A percentile compares a stretch with the other conserved stretches of the same genome.
Conservation (phyloP, 805 yeast genomes). For the Wickerhamiella musiphila region DNA sequence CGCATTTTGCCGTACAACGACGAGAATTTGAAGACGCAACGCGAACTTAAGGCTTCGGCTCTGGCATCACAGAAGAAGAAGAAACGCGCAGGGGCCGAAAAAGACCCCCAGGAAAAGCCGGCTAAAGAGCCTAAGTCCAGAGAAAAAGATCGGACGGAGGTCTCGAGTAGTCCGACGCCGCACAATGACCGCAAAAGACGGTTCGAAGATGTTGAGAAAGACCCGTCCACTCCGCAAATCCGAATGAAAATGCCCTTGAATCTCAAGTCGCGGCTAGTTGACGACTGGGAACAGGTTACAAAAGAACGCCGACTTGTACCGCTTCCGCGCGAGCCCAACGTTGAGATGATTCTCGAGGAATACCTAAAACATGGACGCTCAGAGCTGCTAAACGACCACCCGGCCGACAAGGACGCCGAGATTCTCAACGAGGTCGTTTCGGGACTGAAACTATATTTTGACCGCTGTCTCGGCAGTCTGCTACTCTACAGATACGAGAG, state of each 20-base stretch:
- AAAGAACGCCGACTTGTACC: constrained; percentile 54
- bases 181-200: not conserved
- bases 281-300: constrained; percentile 88
- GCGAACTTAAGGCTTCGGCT: constrained; percentile 37
- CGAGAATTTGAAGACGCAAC: constrained; percentile 48
- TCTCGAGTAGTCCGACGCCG: not conserved
- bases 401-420: constrained; percentile 27
- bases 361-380: constrained; percentile 25
- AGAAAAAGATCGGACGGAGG: constrained; percentile 1
- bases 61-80: constrained; percentile 13
- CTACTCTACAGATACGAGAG: constrained; percentile 63
- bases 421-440: constrained; percentile 47
- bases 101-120: constrained; percentile 4
- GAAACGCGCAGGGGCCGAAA: constrained; percentile 2
- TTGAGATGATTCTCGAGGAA: constrained; percentile 35
- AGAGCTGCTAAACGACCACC: not conserved
- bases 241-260: constrained; percentile 47
- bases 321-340: constrained; percentile 43
- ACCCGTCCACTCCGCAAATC: constrained; percentile 22
- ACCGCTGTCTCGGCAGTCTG: constrained; percentile 49
- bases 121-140: constrained; percentile 2
- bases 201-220: constrained; percentile 21
- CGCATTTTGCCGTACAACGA: constrained; percentile 52
- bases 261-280: constrained; percentile 57
- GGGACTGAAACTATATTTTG: constrained; percentile 61